Evolutionary conservation across 768 basidiomycete genomes (phyloP).

Genomic region (Macrolepiota dolichaula): DNA sequence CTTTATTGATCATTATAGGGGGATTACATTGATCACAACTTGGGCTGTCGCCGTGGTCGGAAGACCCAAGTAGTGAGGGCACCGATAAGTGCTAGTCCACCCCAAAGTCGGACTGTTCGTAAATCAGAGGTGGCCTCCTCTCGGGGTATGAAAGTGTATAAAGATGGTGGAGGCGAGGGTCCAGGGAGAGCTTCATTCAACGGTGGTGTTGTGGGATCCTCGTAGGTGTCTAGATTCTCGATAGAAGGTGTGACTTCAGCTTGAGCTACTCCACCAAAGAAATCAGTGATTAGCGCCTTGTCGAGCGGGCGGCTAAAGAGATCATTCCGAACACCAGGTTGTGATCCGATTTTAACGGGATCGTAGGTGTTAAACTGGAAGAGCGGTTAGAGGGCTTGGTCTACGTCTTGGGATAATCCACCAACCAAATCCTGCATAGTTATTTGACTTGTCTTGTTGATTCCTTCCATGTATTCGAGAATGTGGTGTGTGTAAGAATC

Average conservation of each 20-base stretch:
- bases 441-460: constrained; percentile 84
- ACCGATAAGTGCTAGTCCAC: not conserved
- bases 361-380: constrained; percentile 82
- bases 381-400: not conserved
- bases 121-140: not conserved
- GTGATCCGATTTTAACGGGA: constrained; percentile 69
- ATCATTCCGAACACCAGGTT: constrained; percentile 86
- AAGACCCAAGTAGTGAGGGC: not conserved
- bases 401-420: constrained; percentile 10
- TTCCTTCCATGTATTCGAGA: constrained; percentile 85
- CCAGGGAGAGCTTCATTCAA: too few relatives aligned
- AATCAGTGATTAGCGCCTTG: constrained; percentile 69
- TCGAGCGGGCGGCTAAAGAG: constrained; percentile 71
- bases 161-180: not conserved
- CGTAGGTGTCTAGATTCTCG: not conserved
- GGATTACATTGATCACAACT: not conserved
- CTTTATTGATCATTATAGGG: not conserved
- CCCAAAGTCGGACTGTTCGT: not conserved
- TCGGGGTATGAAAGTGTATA: not conserved
- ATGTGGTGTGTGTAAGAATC: constrained; percentile 93
- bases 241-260: constrained; percentile 53
- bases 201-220: not conserved
- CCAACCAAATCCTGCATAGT: constrained; percentile 82
- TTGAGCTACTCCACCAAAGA: constrained; percentile 85
- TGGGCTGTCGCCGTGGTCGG: not conserved